A percentile compares a stretch with the other conserved stretches of the same genome.
phyloP scores from a whole-genome alignment of 2,329 filamentous ascomycete species.

The Magnaporthales sp. region DNA sequence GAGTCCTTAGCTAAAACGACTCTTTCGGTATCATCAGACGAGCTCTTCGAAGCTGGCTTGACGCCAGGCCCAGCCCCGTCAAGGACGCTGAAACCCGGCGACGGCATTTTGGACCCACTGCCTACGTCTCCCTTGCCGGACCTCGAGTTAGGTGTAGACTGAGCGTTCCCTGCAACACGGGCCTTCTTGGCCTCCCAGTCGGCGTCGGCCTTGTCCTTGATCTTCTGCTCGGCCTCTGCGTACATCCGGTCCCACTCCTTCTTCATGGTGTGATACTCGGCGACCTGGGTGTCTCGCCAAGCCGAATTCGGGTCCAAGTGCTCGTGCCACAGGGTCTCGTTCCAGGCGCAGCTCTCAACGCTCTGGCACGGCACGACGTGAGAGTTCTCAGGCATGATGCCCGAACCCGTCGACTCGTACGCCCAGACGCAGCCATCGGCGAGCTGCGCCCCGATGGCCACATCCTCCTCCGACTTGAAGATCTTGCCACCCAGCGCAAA shows the following conservation, averaged over 20 bases:
- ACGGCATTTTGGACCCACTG: not conserved
- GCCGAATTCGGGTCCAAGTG: conserved; percentile 34
- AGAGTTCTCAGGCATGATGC: conserved; percentile 57
- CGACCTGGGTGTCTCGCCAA: conserved; percentile 33
- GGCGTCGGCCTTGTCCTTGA: conserved; percentile 8
- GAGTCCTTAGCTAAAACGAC: not conserved
- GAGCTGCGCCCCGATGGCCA: conserved; percentile 56
- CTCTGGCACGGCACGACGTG: conserved; percentile 39
- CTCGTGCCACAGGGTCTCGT: conserved; percentile 40
- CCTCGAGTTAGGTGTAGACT: too few species aligned
- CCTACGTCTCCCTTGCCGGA: not conserved
- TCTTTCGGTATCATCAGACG: not conserved
- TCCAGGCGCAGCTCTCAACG: conserved; percentile 40
- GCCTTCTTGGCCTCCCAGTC: conserved; percentile 11
- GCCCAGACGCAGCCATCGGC: conserved; percentile 64
- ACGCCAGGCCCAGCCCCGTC: not conserved
- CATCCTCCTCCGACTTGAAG: conserved; percentile 47
- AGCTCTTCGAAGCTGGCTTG: not conserved
- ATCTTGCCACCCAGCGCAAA: conserved; percentile 57
- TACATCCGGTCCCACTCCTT: conserved; percentile 27
- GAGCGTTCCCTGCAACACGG: not conserved
- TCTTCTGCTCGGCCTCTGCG: conserved; percentile 12
- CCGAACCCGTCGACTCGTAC: conserved; percentile 49
- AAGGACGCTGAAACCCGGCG: conserved; percentile 1
- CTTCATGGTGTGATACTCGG: conserved; percentile 28